Conservation (phyloP, 1,284 basidiomycete species). For the Boletus nobilissimus region DNA sequence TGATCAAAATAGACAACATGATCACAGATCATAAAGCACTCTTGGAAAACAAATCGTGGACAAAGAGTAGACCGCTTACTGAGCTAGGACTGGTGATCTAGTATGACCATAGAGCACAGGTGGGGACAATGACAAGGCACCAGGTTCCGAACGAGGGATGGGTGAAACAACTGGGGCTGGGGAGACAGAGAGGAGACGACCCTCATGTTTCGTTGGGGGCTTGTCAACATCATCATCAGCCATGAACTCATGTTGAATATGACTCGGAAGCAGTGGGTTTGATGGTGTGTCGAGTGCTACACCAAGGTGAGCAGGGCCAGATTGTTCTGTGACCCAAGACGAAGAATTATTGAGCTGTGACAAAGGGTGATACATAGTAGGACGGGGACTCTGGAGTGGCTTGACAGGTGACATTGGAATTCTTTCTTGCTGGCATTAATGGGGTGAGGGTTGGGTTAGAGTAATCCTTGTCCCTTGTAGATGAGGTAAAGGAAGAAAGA, state of each 20-base stretch:
- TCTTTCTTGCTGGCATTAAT: constrained; percentile 47
- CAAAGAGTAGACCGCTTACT: constrained; percentile 37
- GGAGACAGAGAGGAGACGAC: constrained; percentile 34
- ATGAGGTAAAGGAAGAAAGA: constrained; percentile 25
- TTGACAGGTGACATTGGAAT: constrained; percentile 39
- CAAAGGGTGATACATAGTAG: constrained; percentile 43
- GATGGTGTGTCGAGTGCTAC: constrained; percentile 21
- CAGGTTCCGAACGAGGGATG: constrained; percentile 23
- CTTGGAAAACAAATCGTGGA: no score
- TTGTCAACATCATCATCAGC: constrained; percentile 34
- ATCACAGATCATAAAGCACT: constrained; percentile 8
- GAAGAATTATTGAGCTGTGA: constrained; percentile 46
- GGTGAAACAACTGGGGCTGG: constrained; percentile 26
- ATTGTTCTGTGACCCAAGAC: constrained; percentile 35
- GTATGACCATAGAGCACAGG: constrained; percentile 38
- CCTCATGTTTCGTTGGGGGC: constrained; percentile 45
- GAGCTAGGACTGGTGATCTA: constrained; percentile 46
- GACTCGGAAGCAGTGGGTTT: constrained; percentile 19
- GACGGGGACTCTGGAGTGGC: constrained; percentile 31
- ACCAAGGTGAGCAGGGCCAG: no score
- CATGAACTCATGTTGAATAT: constrained; percentile 23
- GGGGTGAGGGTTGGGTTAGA: constrained; percentile 28
- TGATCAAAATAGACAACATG: constrained; percentile 2
- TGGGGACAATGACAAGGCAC: constrained; percentile 31
- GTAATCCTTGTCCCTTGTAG: constrained; percentile 36